These are phyloP conservation scores for Trichopus zeylanicus DNA, from an alignment of 116 monocot genomes.

Conservation along the genomic window DNA sequence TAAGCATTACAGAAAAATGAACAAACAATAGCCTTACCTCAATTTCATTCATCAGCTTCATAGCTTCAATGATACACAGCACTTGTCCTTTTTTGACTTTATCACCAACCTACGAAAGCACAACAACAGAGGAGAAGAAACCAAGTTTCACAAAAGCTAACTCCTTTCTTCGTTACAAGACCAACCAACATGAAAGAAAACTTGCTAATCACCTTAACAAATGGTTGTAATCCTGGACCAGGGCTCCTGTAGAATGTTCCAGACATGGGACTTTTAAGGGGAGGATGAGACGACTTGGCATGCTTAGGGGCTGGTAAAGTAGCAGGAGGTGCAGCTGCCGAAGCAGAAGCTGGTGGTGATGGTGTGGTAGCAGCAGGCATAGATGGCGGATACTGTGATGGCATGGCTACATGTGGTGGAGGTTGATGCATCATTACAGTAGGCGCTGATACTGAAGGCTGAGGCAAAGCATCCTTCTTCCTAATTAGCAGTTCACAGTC, in stretches of 20 bases:
- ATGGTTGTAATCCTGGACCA: constrained; percentile 41
- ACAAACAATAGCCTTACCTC: constrained; percentile 26
- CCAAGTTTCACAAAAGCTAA: background rate
- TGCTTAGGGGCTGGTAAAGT: constrained; percentile 12
- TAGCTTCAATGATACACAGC: constrained; percentile 64
- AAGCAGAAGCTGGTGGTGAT: constrained; percentile 8
- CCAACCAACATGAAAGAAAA: background rate
- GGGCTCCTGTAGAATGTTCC: constrained; percentile 58
- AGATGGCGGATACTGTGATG: constrained; percentile 1
- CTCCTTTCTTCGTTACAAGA: background rate
- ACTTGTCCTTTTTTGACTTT: constrained; percentile 64
- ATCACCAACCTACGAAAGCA: constrained; percentile 49
- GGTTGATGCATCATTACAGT: too few species aligned
- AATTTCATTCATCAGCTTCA: constrained; percentile 79
- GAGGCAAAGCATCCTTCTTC: constrained; percentile 50
- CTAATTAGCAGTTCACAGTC: constrained; percentile 52
- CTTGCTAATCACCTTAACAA: constrained; percentile 44
- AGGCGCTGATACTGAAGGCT: constrained; percentile 20
- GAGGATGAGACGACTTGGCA: constrained; percentile 38
- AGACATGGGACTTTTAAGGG: constrained; percentile 54
- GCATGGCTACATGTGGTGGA: constrained; percentile 5
- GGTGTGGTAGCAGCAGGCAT: constrained; percentile 5
- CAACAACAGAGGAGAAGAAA: background rate
- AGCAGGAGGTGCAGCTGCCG: constrained; percentile 8
- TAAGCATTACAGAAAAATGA: background rate